Base-by-base conservation (phyloP, 2,329 filamentous ascomycete species). In the Botrytis tulipae region DNA sequence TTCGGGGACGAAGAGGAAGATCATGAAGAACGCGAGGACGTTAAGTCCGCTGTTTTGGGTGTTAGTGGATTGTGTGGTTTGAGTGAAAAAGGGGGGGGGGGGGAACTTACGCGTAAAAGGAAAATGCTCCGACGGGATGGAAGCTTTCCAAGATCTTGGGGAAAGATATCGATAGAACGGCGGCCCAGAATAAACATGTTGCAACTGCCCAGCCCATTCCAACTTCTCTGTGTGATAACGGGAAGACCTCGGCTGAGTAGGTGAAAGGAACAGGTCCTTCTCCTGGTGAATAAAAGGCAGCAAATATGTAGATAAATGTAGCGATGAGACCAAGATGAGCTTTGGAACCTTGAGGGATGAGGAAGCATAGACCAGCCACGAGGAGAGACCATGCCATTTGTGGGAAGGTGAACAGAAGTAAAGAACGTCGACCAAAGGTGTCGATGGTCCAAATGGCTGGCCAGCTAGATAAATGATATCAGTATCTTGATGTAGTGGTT, bases 361-460 rank as follows among this genome's bases (percentile, higher is more conserved):
- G 84, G 73, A 87, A 89, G 77, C 85, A 88, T 70, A 90, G 84
- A 2, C 87, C 89, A 20, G 87, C 88, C 0, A 87, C 87, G 1
- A 91, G 84, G 29, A 91, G 81, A 16, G 88, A 89, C 88, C 89
- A 90, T 29, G 86, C 87, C 89, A 91, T 91, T 73, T 90, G 85
- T 0, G 89, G 89, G 78, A 91, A 91, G 3, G 89, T 91, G 80
- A 91, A 90, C 0, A 91, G 82, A 3, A 91, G 84, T 25, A 91
- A 82, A 22, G 87, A 83, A 46, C 89, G 86, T 62, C 89, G 87
- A 29, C 89, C 89, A 77, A 86, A 91, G 0, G 88, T 90, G 78
- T 91, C 89, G 74, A 91, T 91, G 0, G 89, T 91, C 59, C 40
- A 83, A 7, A 85, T 83, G 89, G 83, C 40, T 90, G 82, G n/a